phyloP scores from a whole-genome alignment of 192 early-diverging fungal species.

The Rhizophagus sp. region DNA sequence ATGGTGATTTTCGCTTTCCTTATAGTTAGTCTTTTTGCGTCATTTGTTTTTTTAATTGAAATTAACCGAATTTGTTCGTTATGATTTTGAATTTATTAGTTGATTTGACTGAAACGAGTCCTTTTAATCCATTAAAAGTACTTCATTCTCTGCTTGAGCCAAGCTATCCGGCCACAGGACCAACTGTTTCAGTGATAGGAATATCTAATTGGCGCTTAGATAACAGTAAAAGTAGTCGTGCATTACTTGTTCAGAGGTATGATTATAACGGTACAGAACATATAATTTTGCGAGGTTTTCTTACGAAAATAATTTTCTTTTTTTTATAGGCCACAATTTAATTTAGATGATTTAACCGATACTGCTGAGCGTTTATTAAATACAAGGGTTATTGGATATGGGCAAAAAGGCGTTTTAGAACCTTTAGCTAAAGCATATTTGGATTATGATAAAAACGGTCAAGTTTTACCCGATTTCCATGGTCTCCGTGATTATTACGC shows the following conservation, averaged over 20 bases:
- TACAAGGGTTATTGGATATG: background rate
- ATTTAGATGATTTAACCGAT: background rate
- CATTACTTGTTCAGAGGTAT: conserved; percentile 17
- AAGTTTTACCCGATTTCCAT: conserved; percentile 22
- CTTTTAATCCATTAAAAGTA: background rate
- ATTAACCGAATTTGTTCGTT: background rate
- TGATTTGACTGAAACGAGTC: conserved; percentile 25
- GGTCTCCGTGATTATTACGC: conserved; percentile 1
- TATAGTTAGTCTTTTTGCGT: too few species aligned
- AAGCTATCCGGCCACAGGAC: background rate
- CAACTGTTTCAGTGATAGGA: conserved; percentile 15
- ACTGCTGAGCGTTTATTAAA: background rate
- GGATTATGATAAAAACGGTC: background rate
- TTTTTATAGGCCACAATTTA: background rate
- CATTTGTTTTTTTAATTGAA: too few species aligned
- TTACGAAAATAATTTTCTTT: too few species aligned
- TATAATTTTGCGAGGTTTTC: too few species aligned
- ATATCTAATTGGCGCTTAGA: conserved; percentile 29
- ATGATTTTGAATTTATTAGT: too few species aligned
- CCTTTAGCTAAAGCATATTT: background rate
- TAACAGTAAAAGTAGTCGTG: conserved; percentile 26
- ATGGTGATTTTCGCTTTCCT: background rate
- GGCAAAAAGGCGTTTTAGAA: background rate
- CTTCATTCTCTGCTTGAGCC: background rate
- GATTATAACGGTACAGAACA: too few species aligned